Evolutionary conservation across 2,329 filamentous ascomycete genomes (phyloP).

Genomic region (Cladophialophora exuberans): DNA sequence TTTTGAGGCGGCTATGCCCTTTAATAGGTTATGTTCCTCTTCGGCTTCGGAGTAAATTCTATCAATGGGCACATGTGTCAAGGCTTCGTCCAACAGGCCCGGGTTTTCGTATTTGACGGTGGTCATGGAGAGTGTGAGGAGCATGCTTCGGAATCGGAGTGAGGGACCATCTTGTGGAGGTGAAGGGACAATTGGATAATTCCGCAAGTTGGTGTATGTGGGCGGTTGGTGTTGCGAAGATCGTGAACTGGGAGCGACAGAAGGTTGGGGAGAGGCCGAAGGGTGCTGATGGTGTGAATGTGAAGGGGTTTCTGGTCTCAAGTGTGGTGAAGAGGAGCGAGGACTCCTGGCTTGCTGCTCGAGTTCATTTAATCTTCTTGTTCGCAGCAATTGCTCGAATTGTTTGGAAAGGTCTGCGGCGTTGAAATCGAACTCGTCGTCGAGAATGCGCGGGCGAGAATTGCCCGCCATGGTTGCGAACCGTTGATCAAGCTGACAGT

Average conservation of each 20-base stretch:
- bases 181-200: conserved; percentile 72
- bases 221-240: conserved; percentile 49
- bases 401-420: conserved; percentile 77
- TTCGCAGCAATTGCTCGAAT: conserved; percentile 85
- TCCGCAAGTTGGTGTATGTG: conserved; percentile 64
- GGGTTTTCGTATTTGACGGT: conserved; percentile 97
- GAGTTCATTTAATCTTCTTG: conserved; percentile 83
- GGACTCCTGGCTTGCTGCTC: conserved; percentile 64
- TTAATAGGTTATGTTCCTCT: conserved; percentile 85
- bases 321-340: conserved; percentile 38
- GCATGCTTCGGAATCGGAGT: conserved; percentile 76
- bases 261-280: conserved; percentile 36
- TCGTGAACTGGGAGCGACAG: conserved; percentile 37
- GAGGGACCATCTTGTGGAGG: conserved; percentile 73
- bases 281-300: conserved; percentile 20
- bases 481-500: background rate
- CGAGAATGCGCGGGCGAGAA: conserved; percentile 30
- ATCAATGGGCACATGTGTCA: conserved; percentile 83
- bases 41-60: conserved; percentile 92
- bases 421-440: conserved; percentile 60
- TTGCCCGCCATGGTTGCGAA: conserved; percentile 23
- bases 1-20: conserved; percentile 85
- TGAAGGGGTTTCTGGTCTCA: conserved; percentile 27
- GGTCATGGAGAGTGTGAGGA: conserved; percentile 83
- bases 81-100: conserved; percentile 86